Conservation (phyloP, 2,329 filamentous ascomycete species). For the Claviceps sp. region DNA sequence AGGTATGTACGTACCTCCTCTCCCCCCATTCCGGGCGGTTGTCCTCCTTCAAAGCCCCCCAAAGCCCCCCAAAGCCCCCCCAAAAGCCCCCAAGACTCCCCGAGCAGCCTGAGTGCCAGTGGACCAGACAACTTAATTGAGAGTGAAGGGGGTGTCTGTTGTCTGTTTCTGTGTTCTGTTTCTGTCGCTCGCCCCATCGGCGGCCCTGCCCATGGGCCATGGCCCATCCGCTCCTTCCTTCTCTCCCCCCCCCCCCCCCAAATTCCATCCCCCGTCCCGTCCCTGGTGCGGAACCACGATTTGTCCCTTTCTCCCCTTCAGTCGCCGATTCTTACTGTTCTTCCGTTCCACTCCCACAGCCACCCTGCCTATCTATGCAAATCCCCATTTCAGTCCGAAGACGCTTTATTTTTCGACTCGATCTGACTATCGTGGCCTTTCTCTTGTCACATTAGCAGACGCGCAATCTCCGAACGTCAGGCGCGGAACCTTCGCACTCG, state of each 20-base stretch:
- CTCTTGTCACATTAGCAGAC: constrained; percentile 3
- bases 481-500: constrained; percentile 15
- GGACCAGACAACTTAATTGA: too few species aligned
- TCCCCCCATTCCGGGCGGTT: too few species aligned
- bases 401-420: not conserved
- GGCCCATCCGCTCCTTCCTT: constrained; percentile 10
- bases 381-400: constrained; percentile 1
- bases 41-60: too few species aligned
- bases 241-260: constrained; percentile 19
- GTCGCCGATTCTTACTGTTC: constrained; percentile 1
- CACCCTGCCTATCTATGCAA: constrained; percentile 5
- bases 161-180: not conserved
- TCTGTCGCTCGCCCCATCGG: too few species aligned
- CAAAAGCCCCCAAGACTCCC: too few species aligned
- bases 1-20: too few species aligned
- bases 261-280: constrained; percentile 17
- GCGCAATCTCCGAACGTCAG: constrained; percentile 9
- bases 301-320: constrained; percentile 11
- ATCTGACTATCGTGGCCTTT: constrained; percentile 6
- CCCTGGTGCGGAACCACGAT: constrained; percentile 15
- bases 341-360: constrained; percentile 5
- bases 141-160: too few species aligned
- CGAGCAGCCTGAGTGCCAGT: too few species aligned
- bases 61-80: too few species aligned
- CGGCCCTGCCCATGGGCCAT: too few species aligned